Conservation (phyloP, 257 asterid genomes). For the Gentiana dahurica region DNA sequence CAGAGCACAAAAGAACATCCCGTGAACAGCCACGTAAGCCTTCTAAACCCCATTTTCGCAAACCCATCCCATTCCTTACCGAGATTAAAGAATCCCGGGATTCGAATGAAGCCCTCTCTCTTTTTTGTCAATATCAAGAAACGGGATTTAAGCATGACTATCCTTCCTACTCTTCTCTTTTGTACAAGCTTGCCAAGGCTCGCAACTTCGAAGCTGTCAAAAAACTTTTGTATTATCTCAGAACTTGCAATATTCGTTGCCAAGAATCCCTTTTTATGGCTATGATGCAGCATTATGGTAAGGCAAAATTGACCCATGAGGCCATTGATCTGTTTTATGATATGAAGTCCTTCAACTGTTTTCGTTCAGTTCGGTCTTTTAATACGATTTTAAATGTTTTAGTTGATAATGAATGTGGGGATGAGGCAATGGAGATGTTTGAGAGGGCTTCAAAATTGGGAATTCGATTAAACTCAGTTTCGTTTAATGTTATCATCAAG, state of each 20-base stretch:
- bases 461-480: conserved; percentile 49
- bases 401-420: conserved; percentile 29
- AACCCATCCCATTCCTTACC: conserved; percentile 51
- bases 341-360: conserved; percentile 60
- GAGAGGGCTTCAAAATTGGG: conserved; percentile 40
- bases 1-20: conserved; percentile 1
- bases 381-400: conserved; percentile 66
- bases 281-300: conserved; percentile 63
- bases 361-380: conserved; percentile 50
- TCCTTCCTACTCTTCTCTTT: conserved; percentile 69
- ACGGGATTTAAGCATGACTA: conserved; percentile 71
- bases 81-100: conserved; percentile 50
- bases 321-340: conserved; percentile 46
- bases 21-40: conserved; percentile 27
- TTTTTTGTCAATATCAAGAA: conserved; percentile 39
- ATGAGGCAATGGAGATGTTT: conserved; percentile 44
- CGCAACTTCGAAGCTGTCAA: conserved; percentile 51
- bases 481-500: conserved; percentile 66
- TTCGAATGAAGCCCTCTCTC: conserved; percentile 43
- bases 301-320: conserved; percentile 31
- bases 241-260: conserved; percentile 42
- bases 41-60: conserved; percentile 28
- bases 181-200: conserved; percentile 64
- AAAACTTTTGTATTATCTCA: conserved; percentile 34
- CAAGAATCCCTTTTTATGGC: conserved; percentile 59